These are phyloP conservation scores for Boletus sensibilis DNA, from an alignment of 768 basidiomycete genomes.

Conservation along the genomic window DNA sequence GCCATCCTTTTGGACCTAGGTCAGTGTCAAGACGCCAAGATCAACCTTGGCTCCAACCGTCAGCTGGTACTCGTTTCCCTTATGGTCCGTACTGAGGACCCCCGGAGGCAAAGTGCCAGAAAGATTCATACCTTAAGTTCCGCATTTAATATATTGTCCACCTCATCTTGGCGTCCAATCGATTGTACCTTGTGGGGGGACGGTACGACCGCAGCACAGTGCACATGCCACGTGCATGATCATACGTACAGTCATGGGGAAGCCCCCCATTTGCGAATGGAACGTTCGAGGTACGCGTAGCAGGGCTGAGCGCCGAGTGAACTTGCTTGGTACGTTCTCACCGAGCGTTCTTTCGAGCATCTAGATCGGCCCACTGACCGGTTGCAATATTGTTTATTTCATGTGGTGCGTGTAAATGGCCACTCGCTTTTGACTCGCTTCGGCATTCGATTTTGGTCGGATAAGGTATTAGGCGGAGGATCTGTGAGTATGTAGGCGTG, in stretches of 20 bases:
- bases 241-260: not conserved
- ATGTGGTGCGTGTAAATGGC: not conserved
- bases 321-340: not conserved
- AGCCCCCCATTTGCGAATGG: not conserved
- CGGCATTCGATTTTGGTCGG: not conserved
- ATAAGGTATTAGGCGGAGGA: not conserved
- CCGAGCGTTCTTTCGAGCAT: not conserved
- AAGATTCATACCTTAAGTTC: too few relatives aligned
- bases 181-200: not conserved
- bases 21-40: not conserved
- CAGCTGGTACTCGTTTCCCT: not conserved
- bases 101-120: not conserved
- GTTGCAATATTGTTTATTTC: not conserved
- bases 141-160: too few relatives aligned
- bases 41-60: not conserved
- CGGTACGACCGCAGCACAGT: not conserved
- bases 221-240: not conserved
- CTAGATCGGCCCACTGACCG: not conserved
- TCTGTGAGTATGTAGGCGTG: not conserved
- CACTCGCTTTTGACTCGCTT: not conserved
- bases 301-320: not conserved
- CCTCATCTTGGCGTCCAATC: not conserved
- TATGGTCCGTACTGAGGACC: not conserved
- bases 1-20: not conserved
- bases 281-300: constrained; percentile 2